A percentile compares a stretch with the other conserved stretches of the same genome.
Evolutionary conservation across 768 basidiomycete species (phyloP).

Genomic region (Pisolithus microcarpus): DNA sequence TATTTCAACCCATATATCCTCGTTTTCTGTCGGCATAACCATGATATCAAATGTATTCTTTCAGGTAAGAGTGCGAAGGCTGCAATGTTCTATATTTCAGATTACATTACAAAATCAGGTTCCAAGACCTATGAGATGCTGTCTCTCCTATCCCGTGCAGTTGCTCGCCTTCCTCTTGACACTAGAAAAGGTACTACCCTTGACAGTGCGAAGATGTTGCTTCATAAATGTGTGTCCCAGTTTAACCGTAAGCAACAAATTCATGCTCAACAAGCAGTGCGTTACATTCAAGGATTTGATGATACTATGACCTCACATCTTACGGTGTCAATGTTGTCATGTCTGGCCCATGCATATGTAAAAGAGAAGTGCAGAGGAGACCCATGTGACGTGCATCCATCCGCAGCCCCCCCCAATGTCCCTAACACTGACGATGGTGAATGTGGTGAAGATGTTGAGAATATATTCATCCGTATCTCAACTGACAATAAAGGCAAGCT

Average conservation of each 20-base stretch:
- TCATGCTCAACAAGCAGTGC: slow-evolving; percentile 28
- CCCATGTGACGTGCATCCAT: too few species aligned
- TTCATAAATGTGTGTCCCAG: slow-evolving; percentile 28
- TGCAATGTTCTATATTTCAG: slow-evolving; percentile 30
- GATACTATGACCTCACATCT: slow-evolving; percentile 7
- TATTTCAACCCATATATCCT: slow-evolving; percentile 29
- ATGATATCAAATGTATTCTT: slow-evolving; percentile 30
- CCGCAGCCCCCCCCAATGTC: too few species aligned
- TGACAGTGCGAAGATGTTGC: slow-evolving; percentile 12
- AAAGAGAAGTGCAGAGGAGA: too few species aligned
- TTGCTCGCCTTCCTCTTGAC: neutral
- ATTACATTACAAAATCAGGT: slow-evolving; percentile 31
- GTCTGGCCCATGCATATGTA: neutral
- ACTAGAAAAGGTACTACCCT: neutral
- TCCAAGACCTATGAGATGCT: slow-evolving; percentile 21
- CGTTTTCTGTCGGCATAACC: slow-evolving; percentile 29
- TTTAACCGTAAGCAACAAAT: slow-evolving; percentile 25
- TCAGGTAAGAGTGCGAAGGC: slow-evolving; percentile 29
- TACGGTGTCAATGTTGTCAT: neutral
- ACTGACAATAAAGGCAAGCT: too few species aligned
- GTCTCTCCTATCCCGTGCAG: slow-evolving; percentile 18
- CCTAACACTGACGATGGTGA: too few species aligned
- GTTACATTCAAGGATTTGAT: slow-evolving; percentile 21
- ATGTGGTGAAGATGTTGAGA: too few species aligned
- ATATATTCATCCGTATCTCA: too few species aligned